phyloP scores from a whole-genome alignment of 2,329 filamentous ascomycete species.

The Ilyonectria robusta region DNA sequence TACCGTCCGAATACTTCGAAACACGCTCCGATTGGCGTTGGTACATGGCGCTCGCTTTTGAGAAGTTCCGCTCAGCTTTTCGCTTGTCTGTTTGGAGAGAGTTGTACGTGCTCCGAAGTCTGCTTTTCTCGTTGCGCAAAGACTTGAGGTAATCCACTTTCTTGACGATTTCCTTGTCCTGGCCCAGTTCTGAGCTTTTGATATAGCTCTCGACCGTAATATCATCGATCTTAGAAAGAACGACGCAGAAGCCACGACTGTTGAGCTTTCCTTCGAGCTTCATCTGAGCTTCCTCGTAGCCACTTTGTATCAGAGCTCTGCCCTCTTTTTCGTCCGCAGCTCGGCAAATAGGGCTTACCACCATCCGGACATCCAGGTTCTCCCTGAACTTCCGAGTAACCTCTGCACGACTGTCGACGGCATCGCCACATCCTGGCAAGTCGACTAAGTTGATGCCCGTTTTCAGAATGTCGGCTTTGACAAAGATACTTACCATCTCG shows the following conservation, averaged over 20 bases:
- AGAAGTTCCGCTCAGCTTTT: background rate
- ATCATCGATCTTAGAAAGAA: slow-evolving; percentile 50
- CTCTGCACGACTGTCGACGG: slow-evolving; percentile 40
- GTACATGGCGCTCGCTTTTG: background rate
- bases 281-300: slow-evolving; percentile 46
- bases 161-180: background rate
- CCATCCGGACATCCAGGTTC: slow-evolving; percentile 44
- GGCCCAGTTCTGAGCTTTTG: background rate
- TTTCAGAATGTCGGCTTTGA: slow-evolving; percentile 60
- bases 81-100: background rate
- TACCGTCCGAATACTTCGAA: background rate
- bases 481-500: slow-evolving; percentile 57
- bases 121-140: background rate
- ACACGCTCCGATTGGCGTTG: background rate
- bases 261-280: slow-evolving; percentile 47
- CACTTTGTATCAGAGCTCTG: slow-evolving; percentile 38
- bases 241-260: slow-evolving; percentile 40
- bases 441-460: slow-evolving; percentile 67
- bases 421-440: slow-evolving; percentile 66
- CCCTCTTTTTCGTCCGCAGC: slow-evolving; percentile 47
- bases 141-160: background rate
- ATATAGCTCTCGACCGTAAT: slow-evolving; percentile 30
- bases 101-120: background rate
- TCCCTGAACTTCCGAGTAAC: slow-evolving; percentile 41
- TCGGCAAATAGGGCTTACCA: slow-evolving; percentile 45